Base-by-base conservation (phyloP, 495 filamentous ascomycete genomes). In the Neurospora pannonica region DNA sequence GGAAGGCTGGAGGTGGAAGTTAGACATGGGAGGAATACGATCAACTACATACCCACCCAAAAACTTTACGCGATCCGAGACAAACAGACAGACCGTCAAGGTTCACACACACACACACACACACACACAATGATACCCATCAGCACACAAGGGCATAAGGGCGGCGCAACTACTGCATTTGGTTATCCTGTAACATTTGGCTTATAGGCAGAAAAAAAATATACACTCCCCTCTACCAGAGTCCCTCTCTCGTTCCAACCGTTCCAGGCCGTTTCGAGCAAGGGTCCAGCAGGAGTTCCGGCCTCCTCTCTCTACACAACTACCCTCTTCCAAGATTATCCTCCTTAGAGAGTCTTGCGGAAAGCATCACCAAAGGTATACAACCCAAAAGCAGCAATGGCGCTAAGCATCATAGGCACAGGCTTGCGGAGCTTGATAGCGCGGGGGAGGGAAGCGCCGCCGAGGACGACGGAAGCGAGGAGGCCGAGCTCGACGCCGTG, bases 391-490 rank as follows among this genome's bases (percentile, higher is more conserved):
- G 85, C 69, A 6, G 90, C 90, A 73, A 92, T 75, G 70, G 92
- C 71, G 77, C 92, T 93, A 79, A 97, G 81, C 24, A 89, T 88
- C 70, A 90, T 82, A 15, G 94, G 94, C 74, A 97, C 87, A 3
- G 91, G 89, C 87, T 97, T 97, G 76, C 85, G 84, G 70, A 90
- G 88, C 82, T 89, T 90, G 72, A 98, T 88, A 9, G 94, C 97
- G 62, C 97, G 86, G 15, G 96, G 96, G 71, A 97, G 88, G 7
- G 92, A 92, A 42, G 90, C 89, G 2, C 93, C 94, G 8, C 92
- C 94, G 70, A 99, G 85, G 24, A 98, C 86, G 38, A 92, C 76
- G 11, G 92, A 95, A 3, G 96, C 96, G 37, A 97, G 86, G 34
- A 97, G 83, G 6, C 90, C 90, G 39, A 93, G 81, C 75, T 95